Evolutionary conservation across 768 basidiomycete genomes (phyloP).

Genomic region (Calocera viscosa): DNA sequence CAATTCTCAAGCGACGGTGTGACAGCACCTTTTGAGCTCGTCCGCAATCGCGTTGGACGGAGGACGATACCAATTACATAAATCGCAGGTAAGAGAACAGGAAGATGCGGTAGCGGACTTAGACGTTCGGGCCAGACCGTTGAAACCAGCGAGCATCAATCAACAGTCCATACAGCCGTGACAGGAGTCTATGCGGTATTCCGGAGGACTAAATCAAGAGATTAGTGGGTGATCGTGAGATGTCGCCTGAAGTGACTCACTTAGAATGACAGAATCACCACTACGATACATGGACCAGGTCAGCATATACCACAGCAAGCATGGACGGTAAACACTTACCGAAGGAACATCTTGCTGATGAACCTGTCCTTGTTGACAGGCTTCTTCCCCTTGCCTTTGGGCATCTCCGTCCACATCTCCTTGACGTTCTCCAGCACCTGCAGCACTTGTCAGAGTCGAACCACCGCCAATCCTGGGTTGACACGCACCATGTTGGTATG

Average conservation of each 20-base stretch:
- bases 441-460: conserved; percentile 11
- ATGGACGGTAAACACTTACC: conserved; percentile 36
- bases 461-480: background rate
- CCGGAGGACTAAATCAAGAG: conserved; percentile 17
- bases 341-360: conserved; percentile 97
- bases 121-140: too few species aligned
- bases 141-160: too few species aligned
- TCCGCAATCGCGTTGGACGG: too few species aligned
- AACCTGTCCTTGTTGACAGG: conserved; percentile 98
- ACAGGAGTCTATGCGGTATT: conserved; percentile 20
- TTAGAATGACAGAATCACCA: conserved; percentile 94
- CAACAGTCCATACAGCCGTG: too few species aligned
- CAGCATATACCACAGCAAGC: conserved; percentile 7
- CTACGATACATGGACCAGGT: conserved; percentile 31
- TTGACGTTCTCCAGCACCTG: conserved; percentile 97
- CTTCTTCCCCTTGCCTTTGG: conserved; percentile 97
- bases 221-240: background rate
- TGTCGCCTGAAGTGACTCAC: conserved; percentile 33
- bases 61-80: too few species aligned
- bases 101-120: too few species aligned
- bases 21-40: too few species aligned
- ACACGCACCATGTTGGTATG: conserved; percentile 90
- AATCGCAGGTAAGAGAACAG: too few species aligned
- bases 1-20: too few species aligned
- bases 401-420: conserved; percentile 99